These are phyloP conservation scores for Spizellomyces sp. DNA, from an alignment of 192 early-diverging fungal genomes.

Conservation along the genomic window DNA sequence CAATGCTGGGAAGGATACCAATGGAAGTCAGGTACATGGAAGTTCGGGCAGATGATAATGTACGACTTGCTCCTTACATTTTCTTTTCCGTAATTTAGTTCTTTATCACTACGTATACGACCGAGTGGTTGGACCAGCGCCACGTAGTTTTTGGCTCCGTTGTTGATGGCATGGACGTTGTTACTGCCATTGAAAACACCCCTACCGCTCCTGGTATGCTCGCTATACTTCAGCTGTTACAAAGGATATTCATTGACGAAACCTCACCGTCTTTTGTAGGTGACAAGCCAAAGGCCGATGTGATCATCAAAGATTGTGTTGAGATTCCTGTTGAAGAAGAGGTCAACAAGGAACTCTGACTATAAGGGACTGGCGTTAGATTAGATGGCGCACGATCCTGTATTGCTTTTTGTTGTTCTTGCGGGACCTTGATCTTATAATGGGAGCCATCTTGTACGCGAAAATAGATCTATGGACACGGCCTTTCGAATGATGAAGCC, in stretches of 20 bases:
- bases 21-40: background rate
- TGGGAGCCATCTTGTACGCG: no score
- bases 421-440: no score
- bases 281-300: constrained; percentile 54
- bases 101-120: constrained; percentile 59
- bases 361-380: background rate
- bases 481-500: no score
- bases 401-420: no score
- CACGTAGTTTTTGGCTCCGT: constrained; percentile 65
- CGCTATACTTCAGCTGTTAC: background rate
- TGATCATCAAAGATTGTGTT: constrained; percentile 51
- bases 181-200: constrained; percentile 35
- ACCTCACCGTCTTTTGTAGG: constrained; percentile 12
- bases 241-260: background rate
- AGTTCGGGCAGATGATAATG: background rate
- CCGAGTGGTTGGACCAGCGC: constrained; percentile 58
- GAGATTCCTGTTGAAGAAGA: constrained; percentile 49
- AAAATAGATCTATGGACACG: no score
- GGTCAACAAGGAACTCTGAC: constrained; percentile 24
- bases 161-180: constrained; percentile 57
- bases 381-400: background rate
- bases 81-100: constrained; percentile 53
- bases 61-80: background rate
- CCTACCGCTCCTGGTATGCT: constrained; percentile 40
- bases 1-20: constrained; percentile 58